Conservation (phyloP, 495 filamentous ascomycete species). For the Trichoderma reesei region DNA sequence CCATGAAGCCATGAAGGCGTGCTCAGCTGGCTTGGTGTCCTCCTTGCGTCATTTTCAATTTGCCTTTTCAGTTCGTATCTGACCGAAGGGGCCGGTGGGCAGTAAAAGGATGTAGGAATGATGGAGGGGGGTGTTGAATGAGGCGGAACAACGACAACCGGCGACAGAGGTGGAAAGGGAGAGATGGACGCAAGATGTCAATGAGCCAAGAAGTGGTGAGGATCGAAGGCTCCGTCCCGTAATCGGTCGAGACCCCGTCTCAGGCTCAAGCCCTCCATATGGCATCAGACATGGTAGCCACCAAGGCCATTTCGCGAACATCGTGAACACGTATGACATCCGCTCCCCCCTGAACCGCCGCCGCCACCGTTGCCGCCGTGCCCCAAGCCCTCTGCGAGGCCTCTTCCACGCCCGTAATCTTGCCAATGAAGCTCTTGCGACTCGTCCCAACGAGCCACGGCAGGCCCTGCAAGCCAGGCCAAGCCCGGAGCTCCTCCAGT, state of each 20-base stretch:
- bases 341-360: conserved; percentile 81
- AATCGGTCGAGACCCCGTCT: background rate
- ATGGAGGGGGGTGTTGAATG: background rate
- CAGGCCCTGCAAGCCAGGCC: conserved; percentile 55
- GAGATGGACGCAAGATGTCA: background rate
- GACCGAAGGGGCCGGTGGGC: too few species aligned
- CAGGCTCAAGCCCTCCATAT: conserved; percentile 53
- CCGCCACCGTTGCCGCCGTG: conserved; percentile 79
- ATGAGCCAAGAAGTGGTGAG: background rate
- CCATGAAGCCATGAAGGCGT: background rate
- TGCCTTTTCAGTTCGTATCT: background rate
- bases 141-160: background rate
- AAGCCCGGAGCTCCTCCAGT: conserved; percentile 50
- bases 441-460: conserved; percentile 89
- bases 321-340: conserved; percentile 96
- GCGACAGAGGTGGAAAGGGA: background rate
- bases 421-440: conserved; percentile 82
- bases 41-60: background rate
- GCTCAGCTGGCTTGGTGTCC: background rate
- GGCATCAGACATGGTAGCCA: conserved; percentile 82
- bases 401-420: conserved; percentile 59
- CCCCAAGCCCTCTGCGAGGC: conserved; percentile 63
- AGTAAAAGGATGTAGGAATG: too few species aligned
- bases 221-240: background rate
- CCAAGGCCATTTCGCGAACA: conserved; percentile 79